Evolutionary conservation across 2,329 filamentous ascomycete genomes (phyloP).

Genomic region (Byssoonygena ceratinophila): DNA sequence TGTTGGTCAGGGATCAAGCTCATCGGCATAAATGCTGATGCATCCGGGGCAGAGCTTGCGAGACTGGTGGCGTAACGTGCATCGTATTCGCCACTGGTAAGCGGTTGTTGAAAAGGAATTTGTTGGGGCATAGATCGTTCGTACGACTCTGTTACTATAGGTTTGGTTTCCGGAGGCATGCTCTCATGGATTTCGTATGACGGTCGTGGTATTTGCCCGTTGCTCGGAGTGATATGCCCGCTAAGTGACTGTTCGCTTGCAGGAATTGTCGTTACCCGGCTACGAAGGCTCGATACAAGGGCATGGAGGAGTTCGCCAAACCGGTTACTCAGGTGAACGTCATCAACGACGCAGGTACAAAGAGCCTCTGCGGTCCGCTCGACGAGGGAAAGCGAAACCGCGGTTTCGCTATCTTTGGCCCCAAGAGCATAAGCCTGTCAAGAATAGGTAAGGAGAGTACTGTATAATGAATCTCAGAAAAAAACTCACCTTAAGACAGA

Average conservation of each 20-base stretch:
- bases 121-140: slow-evolving; percentile 7
- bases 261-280: slow-evolving; percentile 14
- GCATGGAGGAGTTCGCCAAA: slow-evolving; percentile 38
- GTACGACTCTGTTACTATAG: slow-evolving; percentile 9
- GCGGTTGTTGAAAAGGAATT: slow-evolving; percentile 3
- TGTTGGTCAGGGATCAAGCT: slow-evolving; percentile 10
- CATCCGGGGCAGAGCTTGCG: slow-evolving; percentile 8
- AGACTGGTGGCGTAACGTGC: neutral
- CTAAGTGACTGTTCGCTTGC: slow-evolving; percentile 11
- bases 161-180: slow-evolving; percentile 10
- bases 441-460: slow-evolving; percentile 10
- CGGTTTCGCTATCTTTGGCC: slow-evolving; percentile 45
- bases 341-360: slow-evolving; percentile 46
- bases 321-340: slow-evolving; percentile 54
- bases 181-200: slow-evolving; percentile 9
- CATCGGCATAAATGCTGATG: slow-evolving; percentile 13
- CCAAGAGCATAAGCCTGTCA: slow-evolving; percentile 44
- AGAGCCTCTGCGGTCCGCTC: slow-evolving; percentile 44
- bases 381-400: slow-evolving; percentile 41
- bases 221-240: slow-evolving; percentile 15
- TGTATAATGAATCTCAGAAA: neutral
- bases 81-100: slow-evolving; percentile 7
- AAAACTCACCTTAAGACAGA: slow-evolving; percentile 41
- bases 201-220: slow-evolving; percentile 11
- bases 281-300: slow-evolving; percentile 16